These are phyloP conservation scores for Leptosphaerulina australis DNA, from an alignment of 2,329 filamentous ascomycete genomes.

Conservation along the genomic window DNA sequence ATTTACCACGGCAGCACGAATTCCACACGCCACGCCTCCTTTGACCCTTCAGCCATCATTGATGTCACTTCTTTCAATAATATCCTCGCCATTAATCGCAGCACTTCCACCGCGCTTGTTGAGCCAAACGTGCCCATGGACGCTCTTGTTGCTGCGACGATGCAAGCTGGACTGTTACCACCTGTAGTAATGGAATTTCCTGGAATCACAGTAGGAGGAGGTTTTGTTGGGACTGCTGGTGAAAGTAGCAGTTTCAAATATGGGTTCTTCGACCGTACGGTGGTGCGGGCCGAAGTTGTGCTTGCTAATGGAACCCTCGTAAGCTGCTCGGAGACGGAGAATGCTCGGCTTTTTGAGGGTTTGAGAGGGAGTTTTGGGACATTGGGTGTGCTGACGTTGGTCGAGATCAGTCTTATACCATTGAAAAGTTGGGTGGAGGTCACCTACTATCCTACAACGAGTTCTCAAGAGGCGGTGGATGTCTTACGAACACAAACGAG, in stretches of 20 bases:
- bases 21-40: slow-evolving; percentile 66
- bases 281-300: slow-evolving; percentile 68
- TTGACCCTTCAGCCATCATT: slow-evolving; percentile 54
- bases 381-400: slow-evolving; percentile 64
- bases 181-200: slow-evolving; percentile 75
- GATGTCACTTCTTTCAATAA: slow-evolving; percentile 69
- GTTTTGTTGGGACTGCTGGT: slow-evolving; percentile 69
- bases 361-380: slow-evolving; percentile 66
- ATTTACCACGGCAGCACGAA: slow-evolving; percentile 78
- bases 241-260: slow-evolving; percentile 71
- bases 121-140: slow-evolving; percentile 76
- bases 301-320: slow-evolving; percentile 63
- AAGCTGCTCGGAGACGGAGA: slow-evolving; percentile 53
- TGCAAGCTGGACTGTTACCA: slow-evolving; percentile 62
- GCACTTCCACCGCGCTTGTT: slow-evolving; percentile 58
- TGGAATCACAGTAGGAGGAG: slow-evolving; percentile 71
- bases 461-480: slow-evolving; percentile 54
- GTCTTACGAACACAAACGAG: slow-evolving; percentile 55
- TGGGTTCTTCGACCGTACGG: slow-evolving; percentile 69
- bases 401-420: slow-evolving; percentile 63
- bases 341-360: slow-evolving; percentile 63
- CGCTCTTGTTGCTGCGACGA: slow-evolving; percentile 62
- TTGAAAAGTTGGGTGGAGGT: slow-evolving; percentile 64
- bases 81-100: slow-evolving; percentile 69
- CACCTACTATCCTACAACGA: slow-evolving; percentile 64